Evolutionary conservation across 1,139 yeast genomes (phyloP).

Genomic region (Blastobotrys buckinghamii): DNA sequence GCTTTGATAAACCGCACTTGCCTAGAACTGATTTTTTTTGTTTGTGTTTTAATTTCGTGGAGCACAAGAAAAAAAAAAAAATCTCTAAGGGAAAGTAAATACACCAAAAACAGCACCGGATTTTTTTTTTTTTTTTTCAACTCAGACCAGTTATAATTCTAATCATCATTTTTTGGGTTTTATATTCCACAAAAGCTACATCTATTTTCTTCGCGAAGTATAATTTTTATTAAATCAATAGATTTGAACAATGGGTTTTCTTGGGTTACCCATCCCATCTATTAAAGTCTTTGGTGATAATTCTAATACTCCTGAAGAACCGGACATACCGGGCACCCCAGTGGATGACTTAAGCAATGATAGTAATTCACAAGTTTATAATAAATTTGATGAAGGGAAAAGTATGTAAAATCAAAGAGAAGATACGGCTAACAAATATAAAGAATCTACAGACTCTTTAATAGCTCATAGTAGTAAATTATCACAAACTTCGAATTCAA

Average conservation of each 20-base stretch:
- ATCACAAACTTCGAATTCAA: slow-evolving; percentile 1
- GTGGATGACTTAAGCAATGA: slow-evolving; percentile 3
- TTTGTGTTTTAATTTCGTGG: too few relatives aligned
- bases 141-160: too few relatives aligned
- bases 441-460: slow-evolving; percentile 10
- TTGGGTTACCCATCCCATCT: slow-evolving; percentile 11
- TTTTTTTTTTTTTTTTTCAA: too few relatives aligned
- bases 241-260: slow-evolving; percentile 11
- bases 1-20: too few relatives aligned
- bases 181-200: too few relatives aligned
- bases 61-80: too few relatives aligned
- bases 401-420: slow-evolving; percentile 2
- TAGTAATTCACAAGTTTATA: not conserved
- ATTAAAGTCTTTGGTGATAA: slow-evolving; percentile 9
- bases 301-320: not conserved
- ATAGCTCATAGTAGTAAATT: slow-evolving; percentile 2
- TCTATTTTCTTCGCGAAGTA: too few relatives aligned
- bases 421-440: not conserved
- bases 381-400: slow-evolving; percentile 1
- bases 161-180: too few relatives aligned
- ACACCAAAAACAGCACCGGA: too few relatives aligned
- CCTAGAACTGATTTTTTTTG: too few relatives aligned
- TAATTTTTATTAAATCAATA: too few relatives aligned
- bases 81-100: too few relatives aligned
- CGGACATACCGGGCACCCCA: slow-evolving; percentile 7